Evolutionary conservation across 805 yeast genomes (phyloP).

Genomic region (Komagataella ulmi): DNA sequence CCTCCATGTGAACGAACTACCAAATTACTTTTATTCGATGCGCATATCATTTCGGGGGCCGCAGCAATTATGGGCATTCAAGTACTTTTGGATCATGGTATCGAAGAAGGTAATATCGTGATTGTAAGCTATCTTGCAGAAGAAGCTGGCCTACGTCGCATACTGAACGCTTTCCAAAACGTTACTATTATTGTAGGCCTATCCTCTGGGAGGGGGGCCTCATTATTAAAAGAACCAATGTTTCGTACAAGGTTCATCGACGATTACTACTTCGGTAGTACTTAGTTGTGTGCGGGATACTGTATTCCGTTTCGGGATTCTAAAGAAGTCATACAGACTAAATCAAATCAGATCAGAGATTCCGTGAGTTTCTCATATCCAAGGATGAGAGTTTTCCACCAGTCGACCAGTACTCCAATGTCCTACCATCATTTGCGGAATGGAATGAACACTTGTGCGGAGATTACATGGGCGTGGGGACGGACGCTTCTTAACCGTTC

Average conservation of each 20-base stretch:
- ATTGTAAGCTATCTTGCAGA: slow-evolving; percentile 66
- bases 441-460: too few relatives aligned
- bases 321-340: background rate
- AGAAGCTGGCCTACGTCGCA: slow-evolving; percentile 62
- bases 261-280: slow-evolving; percentile 48
- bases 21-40: slow-evolving; percentile 63
- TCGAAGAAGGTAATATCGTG: slow-evolving; percentile 44
- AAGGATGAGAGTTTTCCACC: background rate
- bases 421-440: background rate
- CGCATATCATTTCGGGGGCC: slow-evolving; percentile 85
- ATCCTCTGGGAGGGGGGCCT: background rate
- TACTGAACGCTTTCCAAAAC: slow-evolving; percentile 59
- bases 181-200: slow-evolving; percentile 57
- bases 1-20: slow-evolving; percentile 27
- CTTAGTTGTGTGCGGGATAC: background rate
- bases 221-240: slow-evolving; percentile 21
- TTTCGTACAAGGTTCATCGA: slow-evolving; percentile 51
- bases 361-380: background rate
- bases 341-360: background rate
- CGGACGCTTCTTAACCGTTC: background rate
- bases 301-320: background rate
- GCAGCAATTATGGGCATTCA: slow-evolving; percentile 92
- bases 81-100: slow-evolving; percentile 72
- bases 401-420: background rate
- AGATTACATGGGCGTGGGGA: background rate